These are phyloP conservation scores for Penicillium polonicum DNA, from an alignment of 2,329 filamentous ascomycete genomes.

Conservation along the genomic window DNA sequence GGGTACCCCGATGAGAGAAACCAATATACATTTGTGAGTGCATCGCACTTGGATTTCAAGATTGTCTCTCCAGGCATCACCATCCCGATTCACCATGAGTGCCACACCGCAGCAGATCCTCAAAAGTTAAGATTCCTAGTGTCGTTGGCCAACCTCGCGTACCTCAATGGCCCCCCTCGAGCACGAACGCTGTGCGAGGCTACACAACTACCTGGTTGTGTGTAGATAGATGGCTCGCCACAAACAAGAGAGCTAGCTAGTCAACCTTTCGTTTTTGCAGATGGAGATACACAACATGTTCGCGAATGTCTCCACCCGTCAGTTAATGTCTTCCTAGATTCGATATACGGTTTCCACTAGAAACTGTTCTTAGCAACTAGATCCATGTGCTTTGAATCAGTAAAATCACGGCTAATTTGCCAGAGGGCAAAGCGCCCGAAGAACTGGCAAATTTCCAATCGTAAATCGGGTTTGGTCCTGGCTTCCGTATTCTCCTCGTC, in stretches of 20 bases:
- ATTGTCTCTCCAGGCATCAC: background rate
- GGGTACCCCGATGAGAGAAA: background rate
- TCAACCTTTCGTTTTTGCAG: background rate
- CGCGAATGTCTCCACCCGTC: slow-evolving; percentile 13
- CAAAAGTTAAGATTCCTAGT: slow-evolving; percentile 17
- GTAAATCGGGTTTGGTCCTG: too few relatives aligned
- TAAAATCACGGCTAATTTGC: too few relatives aligned
- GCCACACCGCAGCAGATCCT: slow-evolving; percentile 1
- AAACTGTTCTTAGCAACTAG: too few relatives aligned
- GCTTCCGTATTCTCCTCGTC: too few relatives aligned
- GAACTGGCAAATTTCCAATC: too few relatives aligned
- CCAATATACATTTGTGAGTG: background rate
- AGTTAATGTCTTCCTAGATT: slow-evolving; percentile 16
- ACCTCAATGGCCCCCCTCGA: slow-evolving; percentile 10
- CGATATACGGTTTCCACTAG: background rate
- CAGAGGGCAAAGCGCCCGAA: too few relatives aligned
- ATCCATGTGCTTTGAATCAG: too few relatives aligned
- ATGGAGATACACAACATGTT: slow-evolving; percentile 4
- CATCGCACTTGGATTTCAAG: background rate
- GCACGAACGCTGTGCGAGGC: slow-evolving; percentile 19
- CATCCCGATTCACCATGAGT: background rate
- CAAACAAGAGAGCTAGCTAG: slow-evolving; percentile 8
- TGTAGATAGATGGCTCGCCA: slow-evolving; percentile 22
- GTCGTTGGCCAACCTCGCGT: slow-evolving; percentile 7
- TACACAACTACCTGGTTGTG: slow-evolving; percentile 25